Evolutionary conservation across 2,329 filamentous ascomycete genomes (phyloP).

Genomic region (Pezizomycotina sp.): DNA sequence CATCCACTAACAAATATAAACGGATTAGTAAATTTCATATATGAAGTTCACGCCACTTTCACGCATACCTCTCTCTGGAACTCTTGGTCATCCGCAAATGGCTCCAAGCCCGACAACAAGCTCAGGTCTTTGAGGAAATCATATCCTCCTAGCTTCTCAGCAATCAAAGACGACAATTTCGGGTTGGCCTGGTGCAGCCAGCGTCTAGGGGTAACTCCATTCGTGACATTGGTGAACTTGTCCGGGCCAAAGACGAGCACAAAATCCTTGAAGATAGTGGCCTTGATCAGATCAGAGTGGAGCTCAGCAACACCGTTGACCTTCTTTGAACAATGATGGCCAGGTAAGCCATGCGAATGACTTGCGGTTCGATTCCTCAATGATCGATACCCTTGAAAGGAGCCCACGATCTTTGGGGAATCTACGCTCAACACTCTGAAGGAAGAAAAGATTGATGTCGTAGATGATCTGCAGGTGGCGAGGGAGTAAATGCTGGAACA

Average conservation of each 20-base stretch:
- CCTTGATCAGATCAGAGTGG: slow-evolving; percentile 94
- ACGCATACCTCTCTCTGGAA: slow-evolving; percentile 57
- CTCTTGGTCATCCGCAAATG: slow-evolving; percentile 64
- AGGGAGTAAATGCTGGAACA: slow-evolving; percentile 82
- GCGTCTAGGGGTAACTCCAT: slow-evolving; percentile 85
- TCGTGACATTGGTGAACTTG: slow-evolving; percentile 98
- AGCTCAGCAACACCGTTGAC: slow-evolving; percentile 96
- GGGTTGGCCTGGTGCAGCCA: slow-evolving; percentile 98
- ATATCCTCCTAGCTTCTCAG: slow-evolving; percentile 67
- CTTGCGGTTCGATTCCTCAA: slow-evolving; percentile 93
- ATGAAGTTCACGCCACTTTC: background rate
- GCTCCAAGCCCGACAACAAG: slow-evolving; percentile 67
- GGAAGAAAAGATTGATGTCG: slow-evolving; percentile 89
- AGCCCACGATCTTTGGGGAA: slow-evolving; percentile 85
- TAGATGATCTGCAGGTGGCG: slow-evolving; percentile 95
- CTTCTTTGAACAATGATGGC: slow-evolving; percentile 95
- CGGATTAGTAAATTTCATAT: slow-evolving; percentile 8
- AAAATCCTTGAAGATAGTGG: slow-evolving; percentile 99
- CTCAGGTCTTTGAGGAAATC: slow-evolving; percentile 85
- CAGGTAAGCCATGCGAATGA: slow-evolving; percentile 92
- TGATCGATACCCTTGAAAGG: slow-evolving; percentile 77
- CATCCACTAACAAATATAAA: slow-evolving; percentile 51
- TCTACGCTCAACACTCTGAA: slow-evolving; percentile 74
- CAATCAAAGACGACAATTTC: slow-evolving; percentile 75
- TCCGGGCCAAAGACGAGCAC: slow-evolving; percentile 86